Conservation (phyloP, 352 stramenopile genomes). For the Phytopythium montanum region DNA sequence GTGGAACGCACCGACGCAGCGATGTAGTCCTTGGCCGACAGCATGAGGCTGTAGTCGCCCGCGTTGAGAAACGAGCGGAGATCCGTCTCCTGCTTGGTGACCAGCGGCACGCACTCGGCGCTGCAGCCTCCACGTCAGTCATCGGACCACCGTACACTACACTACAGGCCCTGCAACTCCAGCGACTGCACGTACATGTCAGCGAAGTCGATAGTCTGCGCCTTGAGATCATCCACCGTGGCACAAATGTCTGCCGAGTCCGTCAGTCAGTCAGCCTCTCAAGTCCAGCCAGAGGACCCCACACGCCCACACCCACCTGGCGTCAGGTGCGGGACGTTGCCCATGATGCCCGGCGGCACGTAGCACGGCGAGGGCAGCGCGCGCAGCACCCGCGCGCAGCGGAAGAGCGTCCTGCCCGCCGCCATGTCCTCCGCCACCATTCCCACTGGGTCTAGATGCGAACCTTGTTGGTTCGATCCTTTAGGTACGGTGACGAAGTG, state of each 20-base stretch:
- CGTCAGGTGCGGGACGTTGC: slow-evolving; percentile 70
- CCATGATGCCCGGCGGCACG: slow-evolving; percentile 56
- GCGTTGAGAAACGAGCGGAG: slow-evolving; percentile 55
- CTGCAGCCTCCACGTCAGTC: not conserved
- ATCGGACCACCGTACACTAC: too few relatives aligned
- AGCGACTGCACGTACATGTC: slow-evolving; percentile 48
- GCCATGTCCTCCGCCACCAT: slow-evolving; percentile 9
- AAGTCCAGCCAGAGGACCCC: too few relatives aligned
- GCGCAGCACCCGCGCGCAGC: slow-evolving; percentile 26
- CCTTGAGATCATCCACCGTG: slow-evolving; percentile 53
- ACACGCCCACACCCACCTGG: slow-evolving; percentile 26
- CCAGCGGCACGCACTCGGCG: slow-evolving; percentile 20
- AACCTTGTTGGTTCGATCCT: too few relatives aligned
- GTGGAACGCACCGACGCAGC: slow-evolving; percentile 27
- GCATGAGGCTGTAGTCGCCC: slow-evolving; percentile 39
- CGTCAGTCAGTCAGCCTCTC: not conserved
- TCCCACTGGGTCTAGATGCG: not conserved
- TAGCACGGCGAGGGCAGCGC: slow-evolving; percentile 62
- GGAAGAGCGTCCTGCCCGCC: slow-evolving; percentile 22
- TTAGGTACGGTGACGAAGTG: too few relatives aligned
- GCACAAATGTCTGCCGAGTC: slow-evolving; percentile 49
- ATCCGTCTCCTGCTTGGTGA: slow-evolving; percentile 28
- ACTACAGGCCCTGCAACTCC: too few relatives aligned
- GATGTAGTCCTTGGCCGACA: slow-evolving; percentile 75
- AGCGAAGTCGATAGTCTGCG: slow-evolving; percentile 61